Evolutionary conservation across 352 stramenopile genomes (phyloP).

Genomic region (Pythium aquatile): DNA sequence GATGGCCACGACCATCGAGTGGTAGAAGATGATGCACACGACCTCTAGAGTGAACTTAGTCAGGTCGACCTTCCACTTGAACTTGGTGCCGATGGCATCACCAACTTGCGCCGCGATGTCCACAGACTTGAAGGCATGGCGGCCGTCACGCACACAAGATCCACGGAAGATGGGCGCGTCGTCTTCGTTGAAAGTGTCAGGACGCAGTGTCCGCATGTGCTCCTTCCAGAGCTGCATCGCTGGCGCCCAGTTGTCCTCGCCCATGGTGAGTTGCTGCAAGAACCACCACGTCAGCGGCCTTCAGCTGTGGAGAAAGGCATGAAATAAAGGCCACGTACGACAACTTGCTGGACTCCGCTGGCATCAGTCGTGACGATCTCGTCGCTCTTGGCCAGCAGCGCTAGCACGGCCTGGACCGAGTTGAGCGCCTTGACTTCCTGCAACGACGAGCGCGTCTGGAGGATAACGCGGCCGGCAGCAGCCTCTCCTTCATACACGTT

Average conservation of each 20-base stretch:
- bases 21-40: slow-evolving; percentile 73
- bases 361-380: slow-evolving; percentile 50
- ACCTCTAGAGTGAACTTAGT: slow-evolving; percentile 69
- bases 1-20: slow-evolving; percentile 63
- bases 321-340: slow-evolving; percentile 28
- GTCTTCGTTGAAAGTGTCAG: slow-evolving; percentile 12
- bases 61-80: slow-evolving; percentile 63
- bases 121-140: slow-evolving; percentile 72
- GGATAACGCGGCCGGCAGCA: slow-evolving; percentile 61
- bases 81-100: slow-evolving; percentile 50
- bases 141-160: slow-evolving; percentile 76
- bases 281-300: neutral
- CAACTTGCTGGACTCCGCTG: slow-evolving; percentile 57
- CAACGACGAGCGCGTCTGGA: slow-evolving; percentile 53
- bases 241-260: slow-evolving; percentile 46
- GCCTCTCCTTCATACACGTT: slow-evolving; percentile 76
- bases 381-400: slow-evolving; percentile 55
- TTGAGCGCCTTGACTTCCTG: slow-evolving; percentile 49
- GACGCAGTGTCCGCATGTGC: slow-evolving; percentile 31
- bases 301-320: neutral
- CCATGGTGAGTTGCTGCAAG: slow-evolving; percentile 16
- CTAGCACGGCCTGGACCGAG: slow-evolving; percentile 58
- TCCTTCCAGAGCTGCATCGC: slow-evolving; percentile 60
- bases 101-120: slow-evolving; percentile 61
- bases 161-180: slow-evolving; percentile 55